Evolutionary conservation across 805 yeast genomes (phyloP).

Genomic region (Jamesozyma hellenica): DNA sequence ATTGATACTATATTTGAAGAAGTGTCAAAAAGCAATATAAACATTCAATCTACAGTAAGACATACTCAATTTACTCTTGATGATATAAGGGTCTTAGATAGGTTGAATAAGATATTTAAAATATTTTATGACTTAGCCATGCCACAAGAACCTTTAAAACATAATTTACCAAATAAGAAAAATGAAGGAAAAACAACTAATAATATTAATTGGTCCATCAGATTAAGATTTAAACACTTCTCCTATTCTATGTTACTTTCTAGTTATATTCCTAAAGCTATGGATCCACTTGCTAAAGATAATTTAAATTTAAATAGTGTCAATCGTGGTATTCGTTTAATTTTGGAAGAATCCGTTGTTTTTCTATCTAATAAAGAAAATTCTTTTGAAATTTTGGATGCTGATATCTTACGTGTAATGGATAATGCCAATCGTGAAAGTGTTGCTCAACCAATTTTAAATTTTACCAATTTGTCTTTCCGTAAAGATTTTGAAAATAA

Average conservation of each 20-base stretch:
- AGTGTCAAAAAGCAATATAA: slow-evolving; percentile 7
- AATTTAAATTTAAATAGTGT: slow-evolving; percentile 15
- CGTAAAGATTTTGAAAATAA: not conserved
- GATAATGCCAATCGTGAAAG: slow-evolving; percentile 9
- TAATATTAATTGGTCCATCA: slow-evolving; percentile 13
- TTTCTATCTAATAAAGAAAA: slow-evolving; percentile 5
- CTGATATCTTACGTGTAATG: slow-evolving; percentile 17
- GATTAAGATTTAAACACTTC: slow-evolving; percentile 21
- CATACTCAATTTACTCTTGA: slow-evolving; percentile 19
- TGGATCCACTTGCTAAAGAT: slow-evolving; percentile 18
- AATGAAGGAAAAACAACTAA: not conserved
- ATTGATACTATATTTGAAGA: slow-evolving; percentile 20
- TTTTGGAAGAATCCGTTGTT: slow-evolving; percentile 16
- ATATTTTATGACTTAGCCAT: not conserved
- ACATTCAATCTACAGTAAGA: slow-evolving; percentile 21
- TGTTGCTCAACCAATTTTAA: slow-evolving; percentile 12
- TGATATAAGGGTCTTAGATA: slow-evolving; percentile 15
- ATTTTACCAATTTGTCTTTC: slow-evolving; percentile 10
- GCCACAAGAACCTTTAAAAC: not conserved
- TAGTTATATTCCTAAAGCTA: slow-evolving; percentile 11
- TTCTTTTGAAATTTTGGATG: slow-evolving; percentile 11
- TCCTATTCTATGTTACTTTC: slow-evolving; percentile 17
- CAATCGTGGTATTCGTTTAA: slow-evolving; percentile 19
- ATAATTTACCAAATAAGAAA: not conserved
- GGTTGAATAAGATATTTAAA: slow-evolving; percentile 4